phyloP scores from a whole-genome alignment of 768 basidiomycete genomes.

The Boletus huronensis region DNA sequence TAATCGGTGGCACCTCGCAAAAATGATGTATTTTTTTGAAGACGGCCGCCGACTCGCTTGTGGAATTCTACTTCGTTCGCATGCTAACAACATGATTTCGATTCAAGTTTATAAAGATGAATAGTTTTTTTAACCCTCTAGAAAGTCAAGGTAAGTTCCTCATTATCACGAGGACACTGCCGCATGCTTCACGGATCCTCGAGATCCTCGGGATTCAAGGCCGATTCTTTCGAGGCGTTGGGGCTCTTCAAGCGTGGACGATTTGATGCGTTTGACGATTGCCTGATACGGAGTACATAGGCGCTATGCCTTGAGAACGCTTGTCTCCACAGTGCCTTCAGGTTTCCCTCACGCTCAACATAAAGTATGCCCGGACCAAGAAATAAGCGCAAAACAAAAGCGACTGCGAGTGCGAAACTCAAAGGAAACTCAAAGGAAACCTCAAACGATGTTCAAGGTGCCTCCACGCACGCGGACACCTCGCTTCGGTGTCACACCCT shows the following conservation, averaged over 20 bases:
- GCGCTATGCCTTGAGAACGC: background rate
- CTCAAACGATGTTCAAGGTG: background rate
- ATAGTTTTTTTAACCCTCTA: background rate
- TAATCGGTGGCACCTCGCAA: too few relatives aligned
- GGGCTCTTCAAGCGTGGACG: background rate
- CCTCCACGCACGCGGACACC: background rate
- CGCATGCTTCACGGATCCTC: background rate
- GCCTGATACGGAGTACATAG: background rate
- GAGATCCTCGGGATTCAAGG: background rate
- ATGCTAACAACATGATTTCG: too few relatives aligned
- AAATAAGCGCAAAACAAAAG: slow-evolving; percentile 8
- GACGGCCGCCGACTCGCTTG: too few relatives aligned
- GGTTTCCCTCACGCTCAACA: background rate
- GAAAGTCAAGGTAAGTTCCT: background rate
- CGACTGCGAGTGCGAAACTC: background rate
- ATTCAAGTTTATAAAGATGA: too few relatives aligned
- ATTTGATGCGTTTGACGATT: background rate
- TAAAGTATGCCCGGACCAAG: slow-evolving; percentile 7
- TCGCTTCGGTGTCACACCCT: slow-evolving; percentile 15
- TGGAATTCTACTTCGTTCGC: too few relatives aligned
- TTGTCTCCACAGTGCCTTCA: background rate
- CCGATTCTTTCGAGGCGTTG: background rate
- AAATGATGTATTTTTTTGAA: too few relatives aligned
- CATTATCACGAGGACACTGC: background rate
- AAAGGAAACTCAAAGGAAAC: too few relatives aligned